Conservation (phyloP, 108 stramenopile species). For the Fragilaria crotonensis region DNA sequence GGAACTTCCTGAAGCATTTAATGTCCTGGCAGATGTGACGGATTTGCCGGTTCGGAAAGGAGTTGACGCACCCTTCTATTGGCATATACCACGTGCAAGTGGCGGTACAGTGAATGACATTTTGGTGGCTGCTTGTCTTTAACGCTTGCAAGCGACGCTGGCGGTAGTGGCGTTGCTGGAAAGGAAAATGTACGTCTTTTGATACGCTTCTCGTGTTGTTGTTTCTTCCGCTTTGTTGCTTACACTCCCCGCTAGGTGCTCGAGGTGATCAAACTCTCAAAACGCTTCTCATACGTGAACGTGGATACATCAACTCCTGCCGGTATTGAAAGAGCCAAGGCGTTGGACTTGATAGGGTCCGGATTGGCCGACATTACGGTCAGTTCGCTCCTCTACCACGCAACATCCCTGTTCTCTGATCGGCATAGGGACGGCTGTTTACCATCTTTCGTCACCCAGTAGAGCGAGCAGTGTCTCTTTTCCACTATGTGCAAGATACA, state of each 20-base stretch:
- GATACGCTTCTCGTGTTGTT: neutral
- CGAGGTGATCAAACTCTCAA: constrained; percentile 18
- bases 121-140: constrained; percentile 33
- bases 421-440: constrained; percentile 19
- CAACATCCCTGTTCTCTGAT: constrained; percentile 16
- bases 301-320: constrained; percentile 27
- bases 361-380: constrained; percentile 31
- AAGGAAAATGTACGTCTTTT: constrained; percentile 12
- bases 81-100: constrained; percentile 42
- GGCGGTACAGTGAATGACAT: constrained; percentile 47
- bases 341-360: constrained; percentile 17
- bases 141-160: constrained; percentile 32
- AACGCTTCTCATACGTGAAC: constrained; percentile 29
- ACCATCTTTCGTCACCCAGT: constrained; percentile 47
- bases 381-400: constrained; percentile 27
- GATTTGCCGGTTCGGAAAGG: constrained; percentile 22
- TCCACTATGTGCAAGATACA: constrained; percentile 48
- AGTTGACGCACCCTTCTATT: constrained; percentile 35
- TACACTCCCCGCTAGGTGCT: constrained; percentile 10
- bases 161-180: constrained; percentile 14
- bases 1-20: constrained; percentile 18
- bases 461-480: constrained; percentile 31
- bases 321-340: constrained; percentile 30
- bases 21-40: constrained; percentile 18
- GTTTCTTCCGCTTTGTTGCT: neutral